Evolutionary conservation across 1,284 basidiomycete species (phyloP).

Genomic region (Thelephora terrestris): DNA sequence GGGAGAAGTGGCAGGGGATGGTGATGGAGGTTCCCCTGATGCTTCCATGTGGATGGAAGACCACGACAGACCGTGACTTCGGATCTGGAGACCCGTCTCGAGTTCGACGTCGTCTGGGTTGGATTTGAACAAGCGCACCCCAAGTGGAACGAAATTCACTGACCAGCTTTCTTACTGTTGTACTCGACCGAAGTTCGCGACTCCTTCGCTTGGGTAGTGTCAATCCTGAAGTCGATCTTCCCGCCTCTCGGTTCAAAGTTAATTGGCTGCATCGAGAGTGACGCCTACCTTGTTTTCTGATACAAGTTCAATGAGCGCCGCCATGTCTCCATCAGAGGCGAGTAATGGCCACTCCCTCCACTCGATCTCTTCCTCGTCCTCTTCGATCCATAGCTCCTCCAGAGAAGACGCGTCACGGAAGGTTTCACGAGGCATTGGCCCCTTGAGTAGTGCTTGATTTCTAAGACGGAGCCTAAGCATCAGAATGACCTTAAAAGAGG

Average conservation of each 20-base stretch:
- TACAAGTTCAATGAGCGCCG: constrained; percentile 58
- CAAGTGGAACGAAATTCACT: constrained; percentile 10
- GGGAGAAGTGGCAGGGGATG: neutral
- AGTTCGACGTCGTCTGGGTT: constrained; percentile 67
- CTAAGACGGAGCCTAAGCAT: constrained; percentile 19
- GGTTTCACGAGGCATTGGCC: constrained; percentile 48
- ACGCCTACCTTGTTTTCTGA: constrained; percentile 54
- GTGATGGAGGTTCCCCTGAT: constrained; percentile 5
- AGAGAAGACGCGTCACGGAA: constrained; percentile 60
- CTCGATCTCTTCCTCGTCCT: constrained; percentile 29
- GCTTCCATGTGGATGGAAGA: constrained; percentile 2
- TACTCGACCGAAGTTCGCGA: constrained; percentile 52
- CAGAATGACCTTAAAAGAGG: neutral
- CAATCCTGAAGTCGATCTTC: constrained; percentile 59
- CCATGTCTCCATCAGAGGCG: constrained; percentile 64
- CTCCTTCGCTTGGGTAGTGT: constrained; percentile 46
- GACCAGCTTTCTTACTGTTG: constrained; percentile 80
- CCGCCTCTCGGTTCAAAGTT: neutral
- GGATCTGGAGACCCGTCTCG: constrained; percentile 50
- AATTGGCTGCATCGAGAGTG: neutral
- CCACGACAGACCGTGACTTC: constrained; percentile 23
- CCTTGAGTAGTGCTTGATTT: constrained; percentile 62
- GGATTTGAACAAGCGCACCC: neutral
- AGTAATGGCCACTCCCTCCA: constrained; percentile 67
- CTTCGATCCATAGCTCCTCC: constrained; percentile 38